Evolutionary conservation across 345 rosid genomes (phyloP), one percentile per base, ranked within the genome.

Genomic region (Carallia brachiata): DNA sequence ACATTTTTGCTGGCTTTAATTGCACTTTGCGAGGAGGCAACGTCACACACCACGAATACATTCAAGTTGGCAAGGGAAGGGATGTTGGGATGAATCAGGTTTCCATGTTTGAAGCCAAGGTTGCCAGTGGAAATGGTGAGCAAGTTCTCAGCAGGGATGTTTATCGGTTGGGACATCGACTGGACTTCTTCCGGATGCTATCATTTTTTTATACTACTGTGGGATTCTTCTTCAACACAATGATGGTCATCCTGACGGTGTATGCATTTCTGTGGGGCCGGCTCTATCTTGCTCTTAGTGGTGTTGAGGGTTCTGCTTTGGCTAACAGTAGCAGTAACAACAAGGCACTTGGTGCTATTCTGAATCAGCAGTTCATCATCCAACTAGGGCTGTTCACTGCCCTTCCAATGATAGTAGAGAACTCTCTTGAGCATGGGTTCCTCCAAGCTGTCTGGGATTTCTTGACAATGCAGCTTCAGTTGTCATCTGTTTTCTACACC

Each of bases 51-150:
- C 99, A 95, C 69, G 99, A 95, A 69, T 95, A 95, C 77, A 85
- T 95, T 74, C 99, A 95, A 77, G 96, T 91, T 61, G 99, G 99
- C 36, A 95, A 95, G 78, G 99, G 99, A 75, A 90, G 99, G 84
- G 99, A 95, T 86, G 99, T 95, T 68, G 99, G 99, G 36, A 68
- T 95, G 70, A 95, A 95, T 81, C 99, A 95, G 78, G 79, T 95
- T 53, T 90, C 99, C 48, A 95, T 95, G 99, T 95, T 95, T 75
- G 97, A 95, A 77, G 99, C 93, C 63, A 95, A 95, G 86, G 97
- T 95, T 77, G 93, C 99, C 27, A 95, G 99, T 82, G 99, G 99
- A 75, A 95, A 95, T 63, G 99, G 99, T 2, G 99, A 95, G 84
- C 99, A 95, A 72, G 88, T 83, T 74, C 90, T 95, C 66, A 92